Evolutionary conservation across 1,284 basidiomycete genomes (phyloP), one percentile per base, ranked within the genome.

Genomic region (Sporisorium sorghi): DNA sequence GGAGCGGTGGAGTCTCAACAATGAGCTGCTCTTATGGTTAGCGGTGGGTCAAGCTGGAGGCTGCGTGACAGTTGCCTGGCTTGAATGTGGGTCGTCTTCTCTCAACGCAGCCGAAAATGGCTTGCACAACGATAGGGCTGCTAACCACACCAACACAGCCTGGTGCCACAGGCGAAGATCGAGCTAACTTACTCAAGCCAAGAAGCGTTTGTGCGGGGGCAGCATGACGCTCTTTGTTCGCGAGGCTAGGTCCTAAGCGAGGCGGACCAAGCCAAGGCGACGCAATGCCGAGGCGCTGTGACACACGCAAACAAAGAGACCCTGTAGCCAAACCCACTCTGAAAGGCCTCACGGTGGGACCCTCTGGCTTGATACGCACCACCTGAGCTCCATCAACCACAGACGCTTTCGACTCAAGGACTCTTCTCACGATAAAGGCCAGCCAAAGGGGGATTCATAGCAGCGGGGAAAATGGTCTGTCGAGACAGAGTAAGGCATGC

Each of bases 241-340:
- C 43, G 43, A 35, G 32, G 6, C 23, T 30, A 30, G 12, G 28
- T 10, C 9, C 15, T 21, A 46, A 55, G 53, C 53, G 52, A 55
- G 40, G 15, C n/a, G 32, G 30, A 15, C 28, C 52, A 54, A 54
- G 52, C 40, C 40, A 54, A 37, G 53, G 30, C 53, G 43, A 46
- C 53, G 53, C 43, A 46, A 23, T 55, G 53, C 53, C 53, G 53
- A 6, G 42, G 28, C n/a, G 46, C 28, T 47, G 11, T 47, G 46
- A 30, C n/a, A 30, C 46, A 35, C 32, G 5, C n/a, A 30, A 30
- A 23, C 19, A 24, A 26, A 33, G 9, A 49, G 47, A 49, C 47
- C 19, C 28, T 48, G 47, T 30, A 24, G n/a, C 7, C 46, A 30
- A 47, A 4, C 24, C 46, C 17, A 28, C 12, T 40, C 37, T n/a